Base-by-base conservation (phyloP, 768 basidiomycete genomes). In the Termitomyces sp. region DNA sequence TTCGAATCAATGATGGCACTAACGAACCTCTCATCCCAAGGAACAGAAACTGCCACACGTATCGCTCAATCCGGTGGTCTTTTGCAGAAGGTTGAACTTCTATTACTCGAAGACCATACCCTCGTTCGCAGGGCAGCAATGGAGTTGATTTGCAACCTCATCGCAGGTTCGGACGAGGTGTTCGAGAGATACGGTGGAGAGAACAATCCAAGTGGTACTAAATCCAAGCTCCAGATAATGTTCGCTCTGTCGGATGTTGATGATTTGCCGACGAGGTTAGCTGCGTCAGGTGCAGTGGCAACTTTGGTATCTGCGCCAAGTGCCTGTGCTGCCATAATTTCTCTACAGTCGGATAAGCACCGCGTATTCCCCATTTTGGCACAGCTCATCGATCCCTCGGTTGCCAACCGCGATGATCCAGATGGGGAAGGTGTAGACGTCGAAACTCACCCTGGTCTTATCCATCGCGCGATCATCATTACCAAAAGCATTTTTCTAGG, bases 1-100 rank as follows among this genome's bases (percentile, higher is more conserved):
- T 99, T 99, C 66, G 97, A 99, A 71, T 86, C 87, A 4, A 78
- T 95, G 65, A 98, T 98, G 96, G 95, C 94, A 1, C 78, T 99
- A 54, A 99, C 97, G 8, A 99, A 99, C 69, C 75, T 98, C 45
- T 87, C 96, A 0, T 95, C 94, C 18, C 81, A 91, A 54, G 83
- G 82, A 51, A 75, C 85, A 0, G 81, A 84, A 33, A 70, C 87
- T 9, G 86, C 91, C 3, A 76, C 81, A 20, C 83, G 88, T 48
- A 82, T 97, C 50, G 87, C 86, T 1, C 76, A 77, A 47, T 76
- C 80, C 0, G 80, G 85, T 9, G 84, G 83, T 2, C 70, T 92
- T 33, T 65, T 90, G 55, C 77, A 79, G 72, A 85, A 82, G 60
- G 78, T 88, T 6, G 93, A 95, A 65, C 75, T 87, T 15, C 69